A percentile compares a stretch with the other conserved stretches of the same genome.
Evolutionary conservation across 371 early-diverging fungal genomes (phyloP).

Genomic region (Smittium culicis): DNA sequence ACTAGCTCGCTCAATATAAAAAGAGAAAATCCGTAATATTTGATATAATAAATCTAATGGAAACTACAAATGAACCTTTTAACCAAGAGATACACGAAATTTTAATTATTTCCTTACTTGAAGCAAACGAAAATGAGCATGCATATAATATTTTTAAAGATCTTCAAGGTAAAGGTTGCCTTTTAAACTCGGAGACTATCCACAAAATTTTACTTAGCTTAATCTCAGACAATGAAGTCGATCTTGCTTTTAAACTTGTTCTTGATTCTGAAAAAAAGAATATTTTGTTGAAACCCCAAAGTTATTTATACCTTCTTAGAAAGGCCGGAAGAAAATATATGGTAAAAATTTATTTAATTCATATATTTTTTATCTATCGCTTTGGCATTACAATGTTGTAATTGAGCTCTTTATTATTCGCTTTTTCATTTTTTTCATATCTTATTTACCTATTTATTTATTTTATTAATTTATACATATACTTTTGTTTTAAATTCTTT

Average conservation of each 20-base stretch:
- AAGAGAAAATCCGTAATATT: not conserved
- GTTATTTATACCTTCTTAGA: constrained; percentile 13
- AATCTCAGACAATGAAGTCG: constrained; percentile 16
- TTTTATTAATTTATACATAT: too few species aligned
- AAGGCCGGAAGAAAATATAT: constrained; percentile 11
- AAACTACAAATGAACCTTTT: not conserved
- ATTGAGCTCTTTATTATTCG: too few species aligned
- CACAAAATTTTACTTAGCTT: constrained; percentile 12
- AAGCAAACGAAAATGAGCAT: not conserved
- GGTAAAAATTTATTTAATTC: not conserved
- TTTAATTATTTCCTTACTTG: not conserved
- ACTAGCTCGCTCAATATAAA: not conserved
- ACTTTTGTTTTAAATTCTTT: not conserved
- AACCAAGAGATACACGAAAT: constrained; percentile 7
- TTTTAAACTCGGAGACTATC: not conserved
- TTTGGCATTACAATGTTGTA: too few species aligned
- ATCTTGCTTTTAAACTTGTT: constrained; percentile 14
- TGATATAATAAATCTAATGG: constrained; percentile 6
- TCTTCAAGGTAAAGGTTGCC: too few species aligned
- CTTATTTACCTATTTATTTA: too few species aligned
- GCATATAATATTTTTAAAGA: not conserved
- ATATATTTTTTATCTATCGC: not conserved
- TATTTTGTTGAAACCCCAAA: constrained; percentile 5
- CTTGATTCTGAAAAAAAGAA: constrained; percentile 8
- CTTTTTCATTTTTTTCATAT: too few species aligned